Percentiles rank a stretch among this genome's conserved stretches.
phyloP scores from a whole-genome alignment of 1,284 basidiomycete genomes.

The Erythrobasidium hasegawianum region DNA sequence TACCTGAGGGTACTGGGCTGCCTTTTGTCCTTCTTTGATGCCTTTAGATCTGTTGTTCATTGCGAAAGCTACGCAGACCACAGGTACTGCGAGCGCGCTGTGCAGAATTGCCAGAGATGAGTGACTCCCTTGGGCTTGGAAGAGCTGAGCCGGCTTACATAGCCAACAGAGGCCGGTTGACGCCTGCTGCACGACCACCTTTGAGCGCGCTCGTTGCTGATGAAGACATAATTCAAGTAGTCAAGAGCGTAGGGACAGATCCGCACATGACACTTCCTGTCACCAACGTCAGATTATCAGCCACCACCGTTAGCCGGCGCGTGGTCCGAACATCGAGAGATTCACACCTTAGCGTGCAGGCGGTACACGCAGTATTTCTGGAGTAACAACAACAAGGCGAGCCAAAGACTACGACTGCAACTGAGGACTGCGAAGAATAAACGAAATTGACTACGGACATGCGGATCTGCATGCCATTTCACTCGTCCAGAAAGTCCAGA shows the following conservation, averaged over 20 bases:
- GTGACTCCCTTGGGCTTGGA: neutral
- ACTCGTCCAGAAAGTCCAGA: slow-evolving; percentile 43
- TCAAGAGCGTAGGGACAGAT: too few relatives aligned
- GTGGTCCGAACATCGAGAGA: too few relatives aligned
- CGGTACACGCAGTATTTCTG: too few relatives aligned
- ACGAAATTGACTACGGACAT: too few relatives aligned
- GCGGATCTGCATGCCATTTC: too few relatives aligned
- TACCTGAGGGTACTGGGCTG: neutral
- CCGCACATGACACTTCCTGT: too few relatives aligned
- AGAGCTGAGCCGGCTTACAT: neutral
- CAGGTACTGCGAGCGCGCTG: slow-evolving; percentile 18
- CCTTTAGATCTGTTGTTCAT: slow-evolving; percentile 19
- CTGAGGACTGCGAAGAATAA: too few relatives aligned
- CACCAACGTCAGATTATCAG: too few relatives aligned
- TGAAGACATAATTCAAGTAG: neutral
- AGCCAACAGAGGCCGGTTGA: slow-evolving; percentile 2
- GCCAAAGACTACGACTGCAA: too few relatives aligned
- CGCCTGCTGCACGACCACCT: neutral
- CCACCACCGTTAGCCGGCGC: too few relatives aligned
- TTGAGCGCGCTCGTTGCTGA: neutral
- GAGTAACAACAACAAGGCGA: too few relatives aligned
- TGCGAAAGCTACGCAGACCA: slow-evolving; percentile 13
- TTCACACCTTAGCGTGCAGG: too few relatives aligned
- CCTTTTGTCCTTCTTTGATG: slow-evolving; percentile 25
- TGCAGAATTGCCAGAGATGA: neutral